phyloP scores from a whole-genome alignment of 208 protist genomes.

The Leptomonas pyrrhocoris region DNA sequence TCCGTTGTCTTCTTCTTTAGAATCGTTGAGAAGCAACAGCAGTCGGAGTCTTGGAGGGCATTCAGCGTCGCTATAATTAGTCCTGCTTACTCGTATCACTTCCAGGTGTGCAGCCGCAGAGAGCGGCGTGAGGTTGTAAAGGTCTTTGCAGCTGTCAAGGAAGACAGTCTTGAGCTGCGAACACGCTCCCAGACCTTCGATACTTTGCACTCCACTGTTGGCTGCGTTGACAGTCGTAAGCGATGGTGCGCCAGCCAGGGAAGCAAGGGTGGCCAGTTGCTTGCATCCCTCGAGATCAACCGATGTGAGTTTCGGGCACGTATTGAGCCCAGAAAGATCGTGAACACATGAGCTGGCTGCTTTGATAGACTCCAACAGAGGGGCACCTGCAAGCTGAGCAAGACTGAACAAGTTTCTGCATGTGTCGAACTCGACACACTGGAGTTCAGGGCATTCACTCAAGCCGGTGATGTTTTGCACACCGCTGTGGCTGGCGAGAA shows the following conservation, averaged over 20 bases:
- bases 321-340: constrained; percentile 1
- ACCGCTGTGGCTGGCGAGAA: constrained; percentile 14
- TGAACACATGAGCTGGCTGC: background rate
- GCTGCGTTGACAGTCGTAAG: constrained; percentile 13
- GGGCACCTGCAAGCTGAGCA: constrained; percentile 12
- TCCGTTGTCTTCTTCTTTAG: constrained; percentile 1
- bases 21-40: constrained; percentile 1
- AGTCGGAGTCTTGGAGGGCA: constrained; percentile 1
- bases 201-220: background rate
- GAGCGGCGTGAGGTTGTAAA: constrained; percentile 6
- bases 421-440: background rate
- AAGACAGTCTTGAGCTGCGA: constrained; percentile 2
- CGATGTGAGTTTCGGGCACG: constrained; percentile 2
- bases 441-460: background rate
- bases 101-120: background rate
- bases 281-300: constrained; percentile 15
- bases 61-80: background rate
- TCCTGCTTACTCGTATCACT: constrained; percentile 5
- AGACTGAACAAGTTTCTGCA: constrained; percentile 7
- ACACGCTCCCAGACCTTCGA: constrained; percentile 19
- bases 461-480: constrained; percentile 3
- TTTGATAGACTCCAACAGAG: background rate
- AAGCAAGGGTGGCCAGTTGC: background rate
- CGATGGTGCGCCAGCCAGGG: constrained; percentile 10
- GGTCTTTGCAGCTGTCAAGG: constrained; percentile 1